Evolutionary conservation across 2,329 filamentous ascomycete genomes (phyloP), one percentile per base, ranked within the genome.

Genomic region (Pseudogymnoascus verrucosus): DNA sequence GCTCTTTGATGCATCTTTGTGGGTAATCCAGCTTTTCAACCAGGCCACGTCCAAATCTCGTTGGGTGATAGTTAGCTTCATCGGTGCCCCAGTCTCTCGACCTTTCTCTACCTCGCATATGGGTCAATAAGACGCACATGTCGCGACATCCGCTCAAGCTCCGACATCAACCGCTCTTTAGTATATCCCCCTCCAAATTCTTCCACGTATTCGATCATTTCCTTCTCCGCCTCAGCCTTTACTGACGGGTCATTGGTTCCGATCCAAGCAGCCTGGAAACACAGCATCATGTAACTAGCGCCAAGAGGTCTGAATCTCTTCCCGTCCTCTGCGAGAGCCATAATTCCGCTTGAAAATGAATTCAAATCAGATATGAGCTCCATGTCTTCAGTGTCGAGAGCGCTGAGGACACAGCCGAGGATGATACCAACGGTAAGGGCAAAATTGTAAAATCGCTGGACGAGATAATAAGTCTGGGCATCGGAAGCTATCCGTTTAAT

Each of bases 341-440:
- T 54, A 28, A 71, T 71, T 51, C 75, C 71, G 16, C 69, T 54
- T 1, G 70, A 65, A 28, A 71, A 68, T 6, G 69, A 67, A 37
- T 74, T 71, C 5, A 64, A 26, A 5, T 37, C 39, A 19, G 28
- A 57, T 2, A 5, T 12, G 2, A 71, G 63, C 0, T 63, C 34
- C 1, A 31, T 62, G 16, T 70, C 70, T 23, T 69, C 60, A 28
- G 69, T 40, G n/a, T 69, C 67, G 60, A 78, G 19, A 40, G 72
- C 68, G 62, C 69, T 60, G 21, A 75, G 65, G 44, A 76, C 63
- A 64, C 72, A 73, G 65, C 75, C 74, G 63, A 76, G 70, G 28
- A 74, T 67, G 0, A 74, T 66, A 0, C 68, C 69, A 12, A 76
- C 68, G 5, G 69, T 67, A 1, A 77, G 64, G 1, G 67, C 72